Evolutionary conservation across 1,284 basidiomycete species (phyloP).

Genomic region (Sporisorium iseilematis-ciliati): DNA sequence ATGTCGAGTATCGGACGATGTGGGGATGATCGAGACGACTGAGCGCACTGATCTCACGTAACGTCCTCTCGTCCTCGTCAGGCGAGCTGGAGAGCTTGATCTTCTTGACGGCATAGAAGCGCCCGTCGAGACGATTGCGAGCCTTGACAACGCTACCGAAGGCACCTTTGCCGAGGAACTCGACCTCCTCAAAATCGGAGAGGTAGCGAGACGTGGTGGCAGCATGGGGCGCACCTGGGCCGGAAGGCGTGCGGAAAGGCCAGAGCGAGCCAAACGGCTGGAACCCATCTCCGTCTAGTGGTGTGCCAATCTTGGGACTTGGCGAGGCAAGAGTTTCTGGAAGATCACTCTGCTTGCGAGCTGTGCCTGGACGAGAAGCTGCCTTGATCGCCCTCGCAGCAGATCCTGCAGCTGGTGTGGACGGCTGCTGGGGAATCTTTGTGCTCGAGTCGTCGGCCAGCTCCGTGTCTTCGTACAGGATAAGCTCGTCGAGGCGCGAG

Average conservation of each 20-base stretch:
- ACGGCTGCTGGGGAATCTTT: conserved; percentile 17
- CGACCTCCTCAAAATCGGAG: conserved; percentile 69
- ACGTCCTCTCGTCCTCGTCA: conserved; percentile 86
- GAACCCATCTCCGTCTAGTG: conserved; percentile 13
- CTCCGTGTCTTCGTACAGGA: conserved; percentile 55
- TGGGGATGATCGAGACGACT: conserved; percentile 87
- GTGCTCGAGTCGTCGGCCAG: conserved; percentile 37
- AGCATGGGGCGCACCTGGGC: conserved; percentile 23
- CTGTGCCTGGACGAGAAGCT: conserved; percentile 24
- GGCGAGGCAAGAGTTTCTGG: conserved; percentile 12
- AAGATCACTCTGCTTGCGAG: conserved; percentile 30
- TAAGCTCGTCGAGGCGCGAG: conserved; percentile 60
- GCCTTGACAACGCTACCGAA: conserved; percentile 96
- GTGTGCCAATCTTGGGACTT: conserved; percentile 14
- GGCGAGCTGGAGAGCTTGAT: conserved; percentile 80
- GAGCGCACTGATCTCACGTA: conserved; percentile 89
- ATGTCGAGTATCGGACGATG: conserved; percentile 82
- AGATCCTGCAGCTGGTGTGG: conserved; percentile 9
- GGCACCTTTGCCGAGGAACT: conserved; percentile 80
- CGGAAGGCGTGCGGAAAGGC: conserved; percentile 55
- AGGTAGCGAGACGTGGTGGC: conserved; percentile 60
- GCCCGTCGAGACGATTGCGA: conserved; percentile 78
- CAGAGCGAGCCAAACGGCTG: conserved; percentile 58
- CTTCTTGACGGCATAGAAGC: conserved; percentile 81
- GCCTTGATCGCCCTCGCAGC: conserved; percentile 16